Conservation (phyloP, 73 alveolate species). For the Stentor roeselii region DNA sequence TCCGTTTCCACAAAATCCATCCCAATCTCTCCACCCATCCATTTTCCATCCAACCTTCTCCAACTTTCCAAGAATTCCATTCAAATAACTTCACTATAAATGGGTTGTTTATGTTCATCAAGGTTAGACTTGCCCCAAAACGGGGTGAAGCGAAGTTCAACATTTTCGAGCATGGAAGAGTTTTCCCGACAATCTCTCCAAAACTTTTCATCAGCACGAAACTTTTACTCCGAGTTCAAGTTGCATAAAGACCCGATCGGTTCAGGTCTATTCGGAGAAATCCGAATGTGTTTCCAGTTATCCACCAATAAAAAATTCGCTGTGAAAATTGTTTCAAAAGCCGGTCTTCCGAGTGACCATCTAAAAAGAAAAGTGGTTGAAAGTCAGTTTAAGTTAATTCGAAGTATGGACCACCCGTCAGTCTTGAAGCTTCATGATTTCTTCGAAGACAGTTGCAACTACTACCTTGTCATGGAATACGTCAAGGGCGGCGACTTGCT, state of each 20-base stretch:
- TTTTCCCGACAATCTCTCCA: not conserved
- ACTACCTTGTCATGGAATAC: constrained; percentile 25
- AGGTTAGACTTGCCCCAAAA: not conserved
- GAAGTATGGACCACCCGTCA: constrained; percentile 24
- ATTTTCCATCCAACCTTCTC: not conserved
- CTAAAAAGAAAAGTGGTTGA: not conserved
- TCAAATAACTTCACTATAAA: not conserved
- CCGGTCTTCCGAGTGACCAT: not conserved
- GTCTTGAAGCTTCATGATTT: constrained; percentile 27
- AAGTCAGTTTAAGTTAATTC: not conserved
- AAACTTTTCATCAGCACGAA: not conserved
- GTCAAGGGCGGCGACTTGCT: constrained; percentile 31
- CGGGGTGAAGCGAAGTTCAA: not conserved
- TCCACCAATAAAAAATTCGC: not conserved
- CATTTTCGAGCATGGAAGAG: not conserved
- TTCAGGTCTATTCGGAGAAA: constrained; percentile 18
- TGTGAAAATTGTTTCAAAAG: not conserved
- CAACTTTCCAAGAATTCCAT: not conserved
- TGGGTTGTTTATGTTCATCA: constrained; percentile 24
- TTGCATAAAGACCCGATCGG: not conserved
- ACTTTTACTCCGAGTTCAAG: not conserved
- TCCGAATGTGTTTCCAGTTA: not conserved
- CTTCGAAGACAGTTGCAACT: constrained; percentile 1
- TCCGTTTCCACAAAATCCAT: too few relatives aligned
- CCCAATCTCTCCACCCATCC: too few relatives aligned